Conservation (phyloP, 2,329 filamentous ascomycete species). For the Emergomyces orientalis region DNA sequence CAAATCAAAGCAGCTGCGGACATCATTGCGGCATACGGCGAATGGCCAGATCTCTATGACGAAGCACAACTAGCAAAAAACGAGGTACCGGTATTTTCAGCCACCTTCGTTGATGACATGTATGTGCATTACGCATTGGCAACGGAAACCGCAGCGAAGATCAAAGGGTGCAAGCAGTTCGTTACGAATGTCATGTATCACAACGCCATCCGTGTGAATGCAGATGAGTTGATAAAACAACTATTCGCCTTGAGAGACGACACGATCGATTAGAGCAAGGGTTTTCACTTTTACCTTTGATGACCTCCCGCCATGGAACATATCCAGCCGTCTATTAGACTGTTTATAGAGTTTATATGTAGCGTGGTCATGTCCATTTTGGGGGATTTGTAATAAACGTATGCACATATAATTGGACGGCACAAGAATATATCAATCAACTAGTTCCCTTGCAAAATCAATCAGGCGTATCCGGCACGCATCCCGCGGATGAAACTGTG, state of each 20-base stretch:
- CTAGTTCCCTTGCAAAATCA: conserved; percentile 37
- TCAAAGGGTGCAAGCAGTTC: conserved; percentile 69
- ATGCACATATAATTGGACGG: neutral
- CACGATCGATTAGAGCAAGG: conserved; percentile 44
- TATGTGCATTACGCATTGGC: conserved; percentile 75
- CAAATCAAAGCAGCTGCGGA: conserved; percentile 60
- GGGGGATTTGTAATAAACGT: neutral
- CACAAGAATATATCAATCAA: conserved; percentile 6
- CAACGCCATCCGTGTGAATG: conserved; percentile 63
- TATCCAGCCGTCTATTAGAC: neutral
- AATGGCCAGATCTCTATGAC: conserved; percentile 73
- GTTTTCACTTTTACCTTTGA: neutral
- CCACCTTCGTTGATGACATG: conserved; percentile 79
- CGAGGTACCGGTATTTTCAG: conserved; percentile 75
- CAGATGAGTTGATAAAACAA: conserved; percentile 66
- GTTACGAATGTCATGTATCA: conserved; percentile 85
- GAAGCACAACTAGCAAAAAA: conserved; percentile 63
- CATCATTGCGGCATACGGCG: conserved; percentile 54
- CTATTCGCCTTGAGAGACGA: conserved; percentile 70
- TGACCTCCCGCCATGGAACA: neutral
- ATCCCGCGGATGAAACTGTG: conserved; percentile 48
- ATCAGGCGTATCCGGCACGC: conserved; percentile 44
- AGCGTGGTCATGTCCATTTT: neutral
- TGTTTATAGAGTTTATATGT: neutral
- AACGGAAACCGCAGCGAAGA: conserved; percentile 61